Evolutionary conservation across 2,329 filamentous ascomycete genomes (phyloP), one percentile per base, ranked within the genome.

Genomic region (Nemania bipapillata): DNA sequence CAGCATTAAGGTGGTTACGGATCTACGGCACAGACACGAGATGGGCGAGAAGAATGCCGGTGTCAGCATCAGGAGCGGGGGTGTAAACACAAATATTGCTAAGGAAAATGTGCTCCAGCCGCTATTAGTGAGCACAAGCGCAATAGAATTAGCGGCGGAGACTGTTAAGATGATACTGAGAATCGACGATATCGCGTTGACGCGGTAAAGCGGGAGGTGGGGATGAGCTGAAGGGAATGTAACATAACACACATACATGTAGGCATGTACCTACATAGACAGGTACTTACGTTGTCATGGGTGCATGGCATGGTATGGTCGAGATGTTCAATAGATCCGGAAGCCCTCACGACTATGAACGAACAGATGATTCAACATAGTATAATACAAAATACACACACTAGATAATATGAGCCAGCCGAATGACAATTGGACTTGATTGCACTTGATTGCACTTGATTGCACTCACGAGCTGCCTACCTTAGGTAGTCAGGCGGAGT

Each of bases 31-130:
- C 83, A 90, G 94, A 77, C 96, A 99, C 82, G 96, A 96, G 75
- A 91, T 94, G 82, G 96, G 95, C 64, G 94, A 98, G 87, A 91
- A 91, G 84, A 97, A 96, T 77, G 96, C 96, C 1, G 96, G 96
- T 76, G 94, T 99, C 72, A 97, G 94, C 84, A 98, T 99, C 86
- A 96, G 97, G 87, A 95, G 92, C 72, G 95, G 96, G 47, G 96
- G 96, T 68, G 96, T 99, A 73, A 97, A 97, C 87, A 90, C 92
- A 75, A 96, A 99, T 83, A 98, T 98, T 79, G 91, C 92, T 68
- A 95, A 97, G 80, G 94, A 97, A 86, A 97, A 97, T 73, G 96
- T 99, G 63, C 86, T 99, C 79, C 96, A 99, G 85, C 96, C 96
- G 20, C 85, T 99, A 79, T 85, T 99, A 70, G 96, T 99, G 70